A percentile compares a stretch with the other conserved stretches of the same genome.
These are phyloP conservation scores for Teunomyces kruisii DNA, from an alignment of 805 yeast species.

Conservation along the genomic window DNA sequence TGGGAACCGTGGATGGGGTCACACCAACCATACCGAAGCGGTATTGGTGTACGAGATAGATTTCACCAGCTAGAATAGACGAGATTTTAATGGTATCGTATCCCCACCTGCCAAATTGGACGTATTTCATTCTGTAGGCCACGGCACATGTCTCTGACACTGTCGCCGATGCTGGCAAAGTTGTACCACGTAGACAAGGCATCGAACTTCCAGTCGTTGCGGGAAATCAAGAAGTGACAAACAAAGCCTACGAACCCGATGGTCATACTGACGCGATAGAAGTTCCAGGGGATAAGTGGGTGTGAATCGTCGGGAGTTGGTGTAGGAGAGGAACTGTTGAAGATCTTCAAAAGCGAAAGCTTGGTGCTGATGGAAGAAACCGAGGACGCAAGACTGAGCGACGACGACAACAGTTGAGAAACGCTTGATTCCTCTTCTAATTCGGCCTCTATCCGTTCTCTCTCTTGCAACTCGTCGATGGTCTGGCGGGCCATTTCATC, in stretches of 20 bases:
- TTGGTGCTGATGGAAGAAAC: constrained; percentile 28
- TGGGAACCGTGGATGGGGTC: constrained; percentile 94
- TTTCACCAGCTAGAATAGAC: constrained; percentile 22
- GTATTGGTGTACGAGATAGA: constrained; percentile 80
- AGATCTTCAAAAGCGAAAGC: constrained; percentile 27
- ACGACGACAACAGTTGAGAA: constrained; percentile 33
- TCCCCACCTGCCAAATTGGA: constrained; percentile 1
- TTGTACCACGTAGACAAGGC: neutral
- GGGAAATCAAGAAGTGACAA: constrained; percentile 32
- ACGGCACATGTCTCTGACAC: neutral
- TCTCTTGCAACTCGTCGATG: constrained; percentile 21
- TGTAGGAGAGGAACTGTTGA: constrained; percentile 15
- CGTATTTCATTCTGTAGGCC: constrained; percentile 1
- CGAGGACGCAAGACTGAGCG: constrained; percentile 30
- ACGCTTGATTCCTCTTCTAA: constrained; percentile 21
- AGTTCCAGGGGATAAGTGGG: constrained; percentile 6
- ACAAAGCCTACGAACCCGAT: constrained; percentile 41
- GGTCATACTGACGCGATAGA: constrained; percentile 36
- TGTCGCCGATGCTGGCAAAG: neutral
- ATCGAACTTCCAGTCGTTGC: constrained; percentile 6
- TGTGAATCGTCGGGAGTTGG: constrained; percentile 12
- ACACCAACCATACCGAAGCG: constrained; percentile 75
- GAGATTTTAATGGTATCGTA: neutral
- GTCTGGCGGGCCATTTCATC: constrained; percentile 29
- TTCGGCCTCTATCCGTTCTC: constrained; percentile 14